A percentile compares a stretch with the other conserved stretches of the same genome.
phyloP scores from a whole-genome alignment of 2,329 filamentous ascomycete species.

The Alternaria brassicae region DNA sequence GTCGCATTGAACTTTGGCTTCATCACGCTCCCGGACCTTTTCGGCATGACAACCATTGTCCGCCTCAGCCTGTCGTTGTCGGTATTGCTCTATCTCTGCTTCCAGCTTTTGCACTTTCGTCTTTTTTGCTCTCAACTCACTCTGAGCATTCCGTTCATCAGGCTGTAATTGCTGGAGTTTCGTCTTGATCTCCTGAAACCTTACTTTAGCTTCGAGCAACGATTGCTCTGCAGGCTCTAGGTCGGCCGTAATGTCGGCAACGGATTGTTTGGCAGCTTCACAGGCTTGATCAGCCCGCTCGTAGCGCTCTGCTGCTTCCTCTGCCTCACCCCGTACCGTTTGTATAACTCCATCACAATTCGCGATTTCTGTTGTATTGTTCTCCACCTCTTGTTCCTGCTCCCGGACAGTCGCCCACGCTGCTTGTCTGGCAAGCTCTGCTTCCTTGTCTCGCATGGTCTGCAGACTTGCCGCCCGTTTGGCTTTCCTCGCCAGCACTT shows the following conservation, averaged over 20 bases:
- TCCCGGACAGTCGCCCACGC: conserved; percentile 89
- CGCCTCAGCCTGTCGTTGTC: conserved; percentile 64
- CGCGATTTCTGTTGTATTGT: conserved; percentile 38
- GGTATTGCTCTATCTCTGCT: conserved; percentile 61
- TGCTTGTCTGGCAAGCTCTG: conserved; percentile 69
- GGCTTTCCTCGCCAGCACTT: conserved; percentile 70
- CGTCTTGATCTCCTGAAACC: conserved; percentile 61
- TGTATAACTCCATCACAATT: conserved; percentile 57
- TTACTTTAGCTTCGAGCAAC: conserved; percentile 59
- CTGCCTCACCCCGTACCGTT: conserved; percentile 55
- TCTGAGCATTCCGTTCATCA: conserved; percentile 71
- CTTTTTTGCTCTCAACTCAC: conserved; percentile 63
- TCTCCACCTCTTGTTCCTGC: conserved; percentile 63
- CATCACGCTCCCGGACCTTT: conserved; percentile 66
- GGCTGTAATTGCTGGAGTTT: conserved; percentile 60
- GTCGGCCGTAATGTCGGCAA: conserved; percentile 45
- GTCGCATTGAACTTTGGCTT: conserved; percentile 61
- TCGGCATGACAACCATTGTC: conserved; percentile 73
- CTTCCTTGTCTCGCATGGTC: conserved; percentile 67
- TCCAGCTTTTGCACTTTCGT: conserved; percentile 52
- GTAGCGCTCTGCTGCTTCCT: conserved; percentile 53
- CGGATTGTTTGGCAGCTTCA: conserved; percentile 46
- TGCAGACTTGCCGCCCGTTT: conserved; percentile 71
- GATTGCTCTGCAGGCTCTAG: conserved; percentile 57
- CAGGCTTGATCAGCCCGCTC: conserved; percentile 53